These are phyloP conservation scores for Lycium barbarum DNA, from an alignment of 257 asterid genomes.

Conservation along the genomic window DNA sequence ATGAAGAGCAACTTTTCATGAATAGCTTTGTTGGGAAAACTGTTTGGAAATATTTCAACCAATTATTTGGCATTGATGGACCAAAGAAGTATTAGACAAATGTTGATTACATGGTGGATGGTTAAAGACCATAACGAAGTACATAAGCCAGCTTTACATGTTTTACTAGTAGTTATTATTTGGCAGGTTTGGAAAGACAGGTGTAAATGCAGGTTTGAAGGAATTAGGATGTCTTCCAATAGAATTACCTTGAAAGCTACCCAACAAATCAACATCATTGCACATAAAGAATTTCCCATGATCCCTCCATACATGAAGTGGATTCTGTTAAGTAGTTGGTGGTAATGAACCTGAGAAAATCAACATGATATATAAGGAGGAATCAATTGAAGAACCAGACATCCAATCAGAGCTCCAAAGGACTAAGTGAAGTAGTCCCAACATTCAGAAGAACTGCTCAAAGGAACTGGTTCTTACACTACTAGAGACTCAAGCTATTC, in stretches of 20 bases:
- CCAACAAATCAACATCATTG: background rate
- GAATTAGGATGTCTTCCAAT: background rate
- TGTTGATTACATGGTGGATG: background rate
- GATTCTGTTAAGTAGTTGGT: background rate
- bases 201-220: too few relatives aligned
- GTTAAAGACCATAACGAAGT: background rate
- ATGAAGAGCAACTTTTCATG: slow-evolving; percentile 1
- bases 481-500: too few relatives aligned
- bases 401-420: too few relatives aligned
- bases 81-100: background rate
- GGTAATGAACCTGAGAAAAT: too few relatives aligned
- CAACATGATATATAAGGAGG: too few relatives aligned
- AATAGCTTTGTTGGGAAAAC: background rate
- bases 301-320: background rate
- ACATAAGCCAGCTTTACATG: background rate
- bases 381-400: too few relatives aligned
- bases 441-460: too few relatives aligned
- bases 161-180: background rate
- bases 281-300: background rate
- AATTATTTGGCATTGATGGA: background rate
- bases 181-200: too few relatives aligned
- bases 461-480: too few relatives aligned
- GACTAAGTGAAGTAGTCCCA: too few relatives aligned
- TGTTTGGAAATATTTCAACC: background rate
- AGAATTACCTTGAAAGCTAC: background rate